Conservation (phyloP, 2,329 filamentous ascomycete species). For the Pseudogymnoascus verrucosus region DNA sequence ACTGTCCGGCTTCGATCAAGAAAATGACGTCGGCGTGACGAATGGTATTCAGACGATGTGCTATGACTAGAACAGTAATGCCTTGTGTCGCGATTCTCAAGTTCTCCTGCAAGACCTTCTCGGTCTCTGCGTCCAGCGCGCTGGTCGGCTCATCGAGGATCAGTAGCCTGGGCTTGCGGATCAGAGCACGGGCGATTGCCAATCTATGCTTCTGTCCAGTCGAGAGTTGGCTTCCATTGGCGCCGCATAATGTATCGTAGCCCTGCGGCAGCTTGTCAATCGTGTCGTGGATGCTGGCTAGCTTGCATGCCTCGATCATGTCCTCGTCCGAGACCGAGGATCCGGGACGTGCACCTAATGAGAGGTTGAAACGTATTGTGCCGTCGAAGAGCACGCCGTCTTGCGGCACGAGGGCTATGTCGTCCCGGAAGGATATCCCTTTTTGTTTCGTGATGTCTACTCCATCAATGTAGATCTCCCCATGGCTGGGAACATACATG, state of each 20-base stretch:
- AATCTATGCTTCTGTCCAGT: constrained; percentile 94
- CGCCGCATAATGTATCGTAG: constrained; percentile 84
- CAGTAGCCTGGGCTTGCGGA: constrained; percentile 56
- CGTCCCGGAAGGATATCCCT: constrained; percentile 52
- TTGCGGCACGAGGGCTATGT: constrained; percentile 63
- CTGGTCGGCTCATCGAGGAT: constrained; percentile 68
- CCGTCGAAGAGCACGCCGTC: constrained; percentile 63
- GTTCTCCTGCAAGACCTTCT: constrained; percentile 41
- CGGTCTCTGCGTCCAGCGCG: constrained; percentile 56
- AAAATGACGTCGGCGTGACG: constrained; percentile 25
- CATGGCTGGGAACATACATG: constrained; percentile 60
- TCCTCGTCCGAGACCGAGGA: constrained; percentile 46
- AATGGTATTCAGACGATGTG: constrained; percentile 24
- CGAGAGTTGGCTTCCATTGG: constrained; percentile 79
- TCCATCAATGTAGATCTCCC: constrained; percentile 55
- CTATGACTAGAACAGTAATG: constrained; percentile 38
- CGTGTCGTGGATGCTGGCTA: constrained; percentile 88
- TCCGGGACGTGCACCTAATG: constrained; percentile 49
- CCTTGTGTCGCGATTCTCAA: constrained; percentile 18
- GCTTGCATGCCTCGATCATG: constrained; percentile 70
- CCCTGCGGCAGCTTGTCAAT: constrained; percentile 70
- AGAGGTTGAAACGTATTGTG: constrained; percentile 59
- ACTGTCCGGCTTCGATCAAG: constrained; percentile 22
- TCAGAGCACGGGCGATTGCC: constrained; percentile 67
- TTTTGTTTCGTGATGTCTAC: constrained; percentile 49